These are phyloP conservation scores for Lipomyces starkeyi DNA, from an alignment of 805 yeast species.

Conservation along the genomic window DNA sequence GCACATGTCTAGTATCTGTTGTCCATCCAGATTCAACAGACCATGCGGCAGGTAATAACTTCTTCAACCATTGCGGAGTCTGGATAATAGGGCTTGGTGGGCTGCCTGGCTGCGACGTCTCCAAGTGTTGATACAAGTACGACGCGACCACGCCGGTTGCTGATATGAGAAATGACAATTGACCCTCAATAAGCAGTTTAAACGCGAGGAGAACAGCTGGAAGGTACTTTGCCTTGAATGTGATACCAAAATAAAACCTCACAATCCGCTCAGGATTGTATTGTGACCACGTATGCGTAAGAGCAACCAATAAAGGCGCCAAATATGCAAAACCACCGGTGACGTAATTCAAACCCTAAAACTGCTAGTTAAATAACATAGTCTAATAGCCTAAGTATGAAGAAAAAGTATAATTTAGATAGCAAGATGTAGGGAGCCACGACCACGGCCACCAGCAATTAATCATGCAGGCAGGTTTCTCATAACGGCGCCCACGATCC, in stretches of 20 bases:
- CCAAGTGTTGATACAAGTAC: slow-evolving; percentile 45
- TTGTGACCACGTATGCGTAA: slow-evolving; percentile 50
- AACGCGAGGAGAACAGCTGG: slow-evolving; percentile 46
- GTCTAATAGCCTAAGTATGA: neutral
- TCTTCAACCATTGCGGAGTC: slow-evolving; percentile 33
- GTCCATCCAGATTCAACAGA: slow-evolving; percentile 35
- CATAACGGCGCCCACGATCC: slow-evolving; percentile 38
- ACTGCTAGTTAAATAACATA: neutral
- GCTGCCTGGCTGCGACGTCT: slow-evolving; percentile 39
- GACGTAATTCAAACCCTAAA: slow-evolving; percentile 29
- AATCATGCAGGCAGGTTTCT: slow-evolving; percentile 28
- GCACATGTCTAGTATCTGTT: slow-evolving; percentile 28
- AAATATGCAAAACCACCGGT: slow-evolving; percentile 40
- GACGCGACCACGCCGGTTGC: slow-evolving; percentile 45
- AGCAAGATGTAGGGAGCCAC: slow-evolving; percentile 36
- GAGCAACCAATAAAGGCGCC: slow-evolving; percentile 44
- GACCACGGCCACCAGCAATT: slow-evolving; percentile 36
- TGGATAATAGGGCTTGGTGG: slow-evolving; percentile 31
- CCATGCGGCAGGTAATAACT: slow-evolving; percentile 35
- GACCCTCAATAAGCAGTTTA: slow-evolving; percentile 43
- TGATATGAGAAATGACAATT: slow-evolving; percentile 38
- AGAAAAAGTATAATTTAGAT: slow-evolving; percentile 8
- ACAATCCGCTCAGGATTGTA: slow-evolving; percentile 44
- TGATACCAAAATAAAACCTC: slow-evolving; percentile 43
- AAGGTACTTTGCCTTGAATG: slow-evolving; percentile 43